Conservation (phyloP, 345 rosid species). For the Zanthoxylum bungeanum region DNA sequence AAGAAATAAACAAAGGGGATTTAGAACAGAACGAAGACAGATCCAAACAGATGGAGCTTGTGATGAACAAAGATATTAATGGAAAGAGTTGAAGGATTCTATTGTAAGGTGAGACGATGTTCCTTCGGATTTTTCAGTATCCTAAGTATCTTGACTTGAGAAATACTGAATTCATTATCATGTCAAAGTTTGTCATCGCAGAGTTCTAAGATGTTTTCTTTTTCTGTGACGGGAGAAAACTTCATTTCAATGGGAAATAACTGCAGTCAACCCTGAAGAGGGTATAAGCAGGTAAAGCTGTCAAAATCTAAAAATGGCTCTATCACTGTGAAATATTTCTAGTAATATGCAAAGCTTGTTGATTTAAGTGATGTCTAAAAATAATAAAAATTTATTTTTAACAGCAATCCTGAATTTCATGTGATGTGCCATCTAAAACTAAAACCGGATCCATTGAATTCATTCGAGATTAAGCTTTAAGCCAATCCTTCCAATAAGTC, state of each 20-base stretch:
- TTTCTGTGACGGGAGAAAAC: conserved; percentile 11
- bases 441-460: background rate
- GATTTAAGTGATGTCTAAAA: background rate
- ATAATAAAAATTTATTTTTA: conserved; percentile 2
- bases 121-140: background rate
- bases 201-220: background rate
- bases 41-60: conserved; percentile 35
- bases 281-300: background rate
- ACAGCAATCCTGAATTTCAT: background rate
- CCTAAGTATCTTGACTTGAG: background rate
- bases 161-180: background rate
- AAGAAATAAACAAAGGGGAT: conserved; percentile 49
- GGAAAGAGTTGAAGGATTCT: conserved; percentile 26
- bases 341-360: background rate
- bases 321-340: background rate
- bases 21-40: conserved; percentile 39
- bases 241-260: background rate
- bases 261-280: background rate
- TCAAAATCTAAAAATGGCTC: conserved; percentile 2
- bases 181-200: background rate
- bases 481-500: background rate
- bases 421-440: conserved; percentile 3
- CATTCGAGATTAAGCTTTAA: background rate
- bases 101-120: background rate
- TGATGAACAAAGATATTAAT: conserved; percentile 9